Base-by-base conservation (phyloP, 176 grass and related monocot genomes). In the Bonia amplexicaulis region DNA sequence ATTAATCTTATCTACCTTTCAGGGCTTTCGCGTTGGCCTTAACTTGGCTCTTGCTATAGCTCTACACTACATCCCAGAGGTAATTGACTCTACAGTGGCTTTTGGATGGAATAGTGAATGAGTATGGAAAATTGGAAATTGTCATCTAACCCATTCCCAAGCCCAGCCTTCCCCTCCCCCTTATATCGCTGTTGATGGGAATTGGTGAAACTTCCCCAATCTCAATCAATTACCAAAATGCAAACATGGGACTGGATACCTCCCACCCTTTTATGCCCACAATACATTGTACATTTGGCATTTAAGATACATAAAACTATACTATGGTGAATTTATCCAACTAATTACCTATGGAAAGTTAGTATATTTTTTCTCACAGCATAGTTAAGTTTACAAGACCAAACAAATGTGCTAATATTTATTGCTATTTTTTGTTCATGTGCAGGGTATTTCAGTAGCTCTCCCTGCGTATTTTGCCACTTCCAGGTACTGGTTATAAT, bases 41-140 rank as follows among this genome's bases (percentile, higher is more conserved):
- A 98, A 95, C 78, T 90, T 98, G 91, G 93, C 85, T 85, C 78
- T 98, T 87, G 96, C 96, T 73, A 93, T 98, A 90, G 96, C 93
- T 74, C 89, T 98, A 69, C 96, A 98, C 81, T 94, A 98, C 88
- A 95, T 98, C 74, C 96, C 96, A 5, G 96, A 98, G 93, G 96
- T 98, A 88, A 87, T 10, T 55, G 33, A 81, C 53, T 85, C 41
- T 69, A 51, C 20, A 63, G 1, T 61, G 29, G 13, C 29, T 62
- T 85, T 70, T 81, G 37, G 4, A 69, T 89, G 53, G 42, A 89
- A 80, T 1, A 61, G 20, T 2, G 7, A 22, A 69, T 60, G 20
- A 40, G 23, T 12, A 62, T 84, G 31, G 71, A 74, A 79, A 79
- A 25, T 22, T 84, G 31, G 71, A 74, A 79, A 79, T 35, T 22